These are phyloP conservation scores for Phytophthora cajani DNA, from an alignment of 352 stramenopile genomes.

Conservation along the genomic window DNA sequence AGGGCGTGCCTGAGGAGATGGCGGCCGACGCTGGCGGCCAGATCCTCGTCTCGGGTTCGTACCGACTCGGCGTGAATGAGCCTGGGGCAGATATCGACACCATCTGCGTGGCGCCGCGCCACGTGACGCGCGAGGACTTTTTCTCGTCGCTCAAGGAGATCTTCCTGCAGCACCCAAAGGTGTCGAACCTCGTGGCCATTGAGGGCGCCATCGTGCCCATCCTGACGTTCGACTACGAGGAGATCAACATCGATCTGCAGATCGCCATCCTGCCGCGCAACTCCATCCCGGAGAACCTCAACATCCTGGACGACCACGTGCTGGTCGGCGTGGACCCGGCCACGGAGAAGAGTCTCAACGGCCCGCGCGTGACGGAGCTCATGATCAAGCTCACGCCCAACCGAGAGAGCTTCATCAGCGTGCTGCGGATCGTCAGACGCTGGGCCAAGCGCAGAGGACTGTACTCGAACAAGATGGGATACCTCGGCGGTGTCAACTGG, in stretches of 20 bases:
- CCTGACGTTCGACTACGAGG: constrained; percentile 98
- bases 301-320: constrained; percentile 92
- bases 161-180: constrained; percentile 93
- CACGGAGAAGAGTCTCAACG: constrained; percentile 92
- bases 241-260: constrained; percentile 99
- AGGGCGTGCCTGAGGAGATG: constrained; percentile 88
- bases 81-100: constrained; percentile 98
- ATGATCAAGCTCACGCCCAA: constrained; percentile 92
- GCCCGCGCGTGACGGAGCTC: constrained; percentile 90
- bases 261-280: constrained; percentile 95
- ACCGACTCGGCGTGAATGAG: constrained; percentile 97
- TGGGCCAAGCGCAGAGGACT: constrained; percentile 94
- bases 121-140: constrained; percentile 97
- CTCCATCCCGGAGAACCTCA: constrained; percentile 89
- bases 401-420: constrained; percentile 87
- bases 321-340: constrained; percentile 86
- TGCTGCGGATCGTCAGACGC: constrained; percentile 86
- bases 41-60: constrained; percentile 93
- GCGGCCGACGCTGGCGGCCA: constrained; percentile 85
- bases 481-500: constrained; percentile 98
- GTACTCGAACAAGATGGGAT: constrained; percentile 99
- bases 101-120: constrained; percentile 96
- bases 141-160: constrained; percentile 94
- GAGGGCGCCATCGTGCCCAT: constrained; percentile 96
- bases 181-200: constrained; percentile 86